A percentile compares a stretch with the other conserved stretches of the same genome.
Conservation (phyloP, 2,329 filamentous ascomycete species). For the Diaporthe aspalathi region DNA sequence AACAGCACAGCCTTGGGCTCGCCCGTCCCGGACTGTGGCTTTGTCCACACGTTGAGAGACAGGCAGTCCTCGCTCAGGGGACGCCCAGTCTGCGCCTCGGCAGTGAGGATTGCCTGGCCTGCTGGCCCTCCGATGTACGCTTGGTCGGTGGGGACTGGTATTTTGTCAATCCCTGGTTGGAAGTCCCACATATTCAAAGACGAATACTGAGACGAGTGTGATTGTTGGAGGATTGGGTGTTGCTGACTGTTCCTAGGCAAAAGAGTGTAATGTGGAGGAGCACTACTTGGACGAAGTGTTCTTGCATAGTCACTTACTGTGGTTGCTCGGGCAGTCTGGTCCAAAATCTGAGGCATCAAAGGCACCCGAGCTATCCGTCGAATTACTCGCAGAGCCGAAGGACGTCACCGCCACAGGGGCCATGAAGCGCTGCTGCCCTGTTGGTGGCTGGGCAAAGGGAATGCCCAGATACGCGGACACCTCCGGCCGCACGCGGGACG, state of each 20-base stretch:
- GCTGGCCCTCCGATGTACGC: constrained; percentile 13
- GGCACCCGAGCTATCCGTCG: neutral
- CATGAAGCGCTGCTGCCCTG: constrained; percentile 24
- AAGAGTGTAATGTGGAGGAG: too few species aligned
- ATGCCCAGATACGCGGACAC: constrained; percentile 14
- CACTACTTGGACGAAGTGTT: too few species aligned
- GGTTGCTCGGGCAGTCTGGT: constrained; percentile 11
- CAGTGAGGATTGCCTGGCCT: constrained; percentile 1
- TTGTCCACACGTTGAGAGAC: constrained; percentile 17
- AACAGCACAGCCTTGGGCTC: constrained; percentile 23
- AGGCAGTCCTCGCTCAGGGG: constrained; percentile 29
- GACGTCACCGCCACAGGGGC: constrained; percentile 18
- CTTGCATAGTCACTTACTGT: neutral
- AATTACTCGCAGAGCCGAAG: constrained; percentile 1
- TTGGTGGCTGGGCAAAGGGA: constrained; percentile 31
- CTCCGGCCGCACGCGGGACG: constrained; percentile 7
- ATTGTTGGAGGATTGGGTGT: too few species aligned
- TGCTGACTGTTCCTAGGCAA: too few species aligned
- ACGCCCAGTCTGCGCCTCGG: constrained; percentile 11
- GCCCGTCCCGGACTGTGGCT: neutral
- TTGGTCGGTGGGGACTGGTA: neutral
- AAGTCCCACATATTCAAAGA: too few species aligned
- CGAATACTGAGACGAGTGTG: neutral
- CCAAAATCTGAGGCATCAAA: constrained; percentile 13
- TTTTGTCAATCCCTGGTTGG: too few species aligned